phyloP scores from a whole-genome alignment of 2,329 filamentous ascomycete genomes.

The Botrytis medusae region DNA sequence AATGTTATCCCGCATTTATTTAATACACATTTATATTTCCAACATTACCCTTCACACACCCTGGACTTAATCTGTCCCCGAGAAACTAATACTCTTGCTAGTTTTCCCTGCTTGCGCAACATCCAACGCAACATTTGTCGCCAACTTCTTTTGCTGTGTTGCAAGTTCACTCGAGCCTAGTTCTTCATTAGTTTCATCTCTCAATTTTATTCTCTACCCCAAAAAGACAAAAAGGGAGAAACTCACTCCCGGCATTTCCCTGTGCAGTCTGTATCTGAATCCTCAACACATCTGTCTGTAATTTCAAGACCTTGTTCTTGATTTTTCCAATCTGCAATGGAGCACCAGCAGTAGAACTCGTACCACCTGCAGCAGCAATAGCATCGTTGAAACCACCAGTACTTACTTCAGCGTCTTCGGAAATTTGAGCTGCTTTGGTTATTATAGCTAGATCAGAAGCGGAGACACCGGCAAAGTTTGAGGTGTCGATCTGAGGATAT shows the following conservation, averaged over 20 bases:
- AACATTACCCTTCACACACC: background rate
- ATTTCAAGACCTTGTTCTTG: background rate
- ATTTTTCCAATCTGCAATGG: background rate
- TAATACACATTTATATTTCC: background rate
- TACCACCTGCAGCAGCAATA: background rate
- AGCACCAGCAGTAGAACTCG: background rate
- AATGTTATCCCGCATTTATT: background rate
- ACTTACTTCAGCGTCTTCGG: slow-evolving; percentile 54
- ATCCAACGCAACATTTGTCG: slow-evolving; percentile 51
- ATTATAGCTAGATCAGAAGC: slow-evolving; percentile 29
- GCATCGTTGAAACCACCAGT: slow-evolving; percentile 27
- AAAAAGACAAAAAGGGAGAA: background rate
- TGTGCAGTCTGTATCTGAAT: background rate
- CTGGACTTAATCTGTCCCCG: background rate
- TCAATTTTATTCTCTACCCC: background rate
- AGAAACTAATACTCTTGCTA: slow-evolving; percentile 30
- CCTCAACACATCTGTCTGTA: background rate
- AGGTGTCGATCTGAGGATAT: slow-evolving; percentile 44
- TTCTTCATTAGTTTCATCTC: background rate
- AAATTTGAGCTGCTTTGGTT: slow-evolving; percentile 48
- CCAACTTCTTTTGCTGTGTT: slow-evolving; percentile 51
- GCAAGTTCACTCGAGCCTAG: slow-evolving; percentile 43
- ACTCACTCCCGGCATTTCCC: background rate
- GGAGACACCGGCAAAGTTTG: slow-evolving; percentile 49
- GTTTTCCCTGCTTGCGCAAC: slow-evolving; percentile 40